These are phyloP conservation scores for Fusarium sp. DNA, from an alignment of 2,329 filamentous ascomycete species.

Conservation along the genomic window DNA sequence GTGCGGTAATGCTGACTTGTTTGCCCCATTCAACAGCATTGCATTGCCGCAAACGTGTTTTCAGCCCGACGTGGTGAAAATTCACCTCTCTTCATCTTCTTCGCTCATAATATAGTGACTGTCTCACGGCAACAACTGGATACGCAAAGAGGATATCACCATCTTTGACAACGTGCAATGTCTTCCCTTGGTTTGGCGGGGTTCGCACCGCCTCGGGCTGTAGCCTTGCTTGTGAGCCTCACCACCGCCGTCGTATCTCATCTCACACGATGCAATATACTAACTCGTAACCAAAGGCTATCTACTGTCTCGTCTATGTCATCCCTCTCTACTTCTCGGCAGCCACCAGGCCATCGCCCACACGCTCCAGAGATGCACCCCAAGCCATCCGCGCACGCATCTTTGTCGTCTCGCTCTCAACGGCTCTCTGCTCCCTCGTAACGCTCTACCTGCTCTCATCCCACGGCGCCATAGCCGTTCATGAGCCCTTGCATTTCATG, in stretches of 20 bases:
- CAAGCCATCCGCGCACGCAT: constrained; percentile 89
- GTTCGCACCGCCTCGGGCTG: constrained; percentile 39
- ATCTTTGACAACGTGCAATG: constrained; percentile 15
- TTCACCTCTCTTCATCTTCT: not conserved
- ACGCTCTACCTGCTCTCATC: constrained; percentile 72
- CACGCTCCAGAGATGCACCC: constrained; percentile 84
- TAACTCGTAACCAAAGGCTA: constrained; percentile 55
- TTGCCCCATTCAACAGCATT: constrained; percentile 23
- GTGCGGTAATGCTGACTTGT: constrained; percentile 11
- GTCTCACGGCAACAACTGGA: not conserved
- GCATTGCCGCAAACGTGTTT: constrained; percentile 13
- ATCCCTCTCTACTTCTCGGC: constrained; percentile 87
- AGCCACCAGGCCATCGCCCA: constrained; percentile 79
- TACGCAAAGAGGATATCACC: not conserved
- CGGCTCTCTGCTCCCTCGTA: constrained; percentile 69
- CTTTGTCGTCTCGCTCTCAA: constrained; percentile 79
- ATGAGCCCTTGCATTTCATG: constrained; percentile 69
- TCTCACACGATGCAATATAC: constrained; percentile 1
- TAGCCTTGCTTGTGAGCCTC: constrained; percentile 39
- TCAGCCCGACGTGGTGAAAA: constrained; percentile 7
- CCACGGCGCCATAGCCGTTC: constrained; percentile 55
- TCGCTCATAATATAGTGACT: not conserved
- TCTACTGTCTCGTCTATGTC: constrained; percentile 91
- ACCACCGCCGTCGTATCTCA: not conserved
- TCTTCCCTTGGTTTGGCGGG: constrained; percentile 17